Percentiles rank a stretch among this genome's conserved stretches.
phyloP scores from a whole-genome alignment of 2,329 filamentous ascomycete genomes.

The Aspergillus thermomutatus region DNA sequence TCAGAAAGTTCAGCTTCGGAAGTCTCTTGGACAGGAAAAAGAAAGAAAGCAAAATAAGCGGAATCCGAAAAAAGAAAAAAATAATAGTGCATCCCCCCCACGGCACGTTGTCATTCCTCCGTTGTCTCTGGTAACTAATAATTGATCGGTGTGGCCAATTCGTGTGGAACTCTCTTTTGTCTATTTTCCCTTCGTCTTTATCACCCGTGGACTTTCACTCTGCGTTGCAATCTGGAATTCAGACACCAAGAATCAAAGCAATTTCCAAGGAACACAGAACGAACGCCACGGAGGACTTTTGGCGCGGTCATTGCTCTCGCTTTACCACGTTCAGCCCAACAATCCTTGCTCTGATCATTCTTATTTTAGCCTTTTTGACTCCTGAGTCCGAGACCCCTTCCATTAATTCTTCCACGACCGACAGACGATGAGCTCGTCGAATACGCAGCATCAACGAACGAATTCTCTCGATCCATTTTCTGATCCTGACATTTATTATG shows the following conservation, averaged over 20 bases:
- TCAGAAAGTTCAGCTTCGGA: neutral
- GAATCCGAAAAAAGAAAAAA: neutral
- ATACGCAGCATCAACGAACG: conserved; percentile 35
- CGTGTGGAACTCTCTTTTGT: neutral
- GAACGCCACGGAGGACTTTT: conserved; percentile 4
- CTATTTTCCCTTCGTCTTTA: neutral
- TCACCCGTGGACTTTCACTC: neutral
- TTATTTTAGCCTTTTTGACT: conserved; percentile 2
- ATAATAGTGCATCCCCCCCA: neutral
- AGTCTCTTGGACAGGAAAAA: neutral
- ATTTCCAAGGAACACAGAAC: neutral
- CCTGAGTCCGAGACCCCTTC: neutral
- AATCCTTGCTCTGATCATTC: conserved; percentile 6
- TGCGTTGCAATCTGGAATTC: neutral
- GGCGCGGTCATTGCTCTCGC: conserved; percentile 5
- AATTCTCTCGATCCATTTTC: conserved; percentile 56
- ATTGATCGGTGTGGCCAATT: neutral
- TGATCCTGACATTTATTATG: conserved; percentile 59
- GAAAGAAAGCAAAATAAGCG: neutral
- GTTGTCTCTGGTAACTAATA: neutral
- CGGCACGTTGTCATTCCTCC: neutral
- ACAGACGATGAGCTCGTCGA: conserved; percentile 39
- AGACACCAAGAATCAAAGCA: neutral
- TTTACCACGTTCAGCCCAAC: conserved; percentile 3
- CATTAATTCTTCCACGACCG: neutral